A percentile compares a stretch with the other conserved stretches of the same genome.
Conservation (phyloP, 768 basidiomycete species). For the Termitomyces sp. region DNA sequence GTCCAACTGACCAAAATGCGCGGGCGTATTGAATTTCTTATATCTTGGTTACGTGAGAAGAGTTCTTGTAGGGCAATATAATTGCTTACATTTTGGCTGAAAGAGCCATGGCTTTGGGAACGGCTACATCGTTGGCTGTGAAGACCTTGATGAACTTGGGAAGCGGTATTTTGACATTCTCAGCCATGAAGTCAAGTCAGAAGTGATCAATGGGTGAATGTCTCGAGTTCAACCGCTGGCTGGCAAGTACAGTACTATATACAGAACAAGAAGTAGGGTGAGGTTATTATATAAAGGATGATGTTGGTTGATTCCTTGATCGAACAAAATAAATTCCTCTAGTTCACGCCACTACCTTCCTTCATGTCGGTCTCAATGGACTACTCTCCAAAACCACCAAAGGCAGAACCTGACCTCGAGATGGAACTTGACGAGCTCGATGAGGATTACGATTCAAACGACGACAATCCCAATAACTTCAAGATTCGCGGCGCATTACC, state of each 20-base stretch:
- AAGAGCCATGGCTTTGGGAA: conserved; percentile 65
- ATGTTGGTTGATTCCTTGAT: neutral
- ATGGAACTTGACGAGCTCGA: conserved; percentile 48
- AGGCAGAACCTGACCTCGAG: conserved; percentile 20
- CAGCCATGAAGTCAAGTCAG: conserved; percentile 14
- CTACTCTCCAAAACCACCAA: conserved; percentile 6
- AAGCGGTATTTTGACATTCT: conserved; percentile 50
- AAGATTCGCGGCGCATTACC: conserved; percentile 38
- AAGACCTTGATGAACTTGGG: conserved; percentile 67
- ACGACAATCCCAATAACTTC: conserved; percentile 39
- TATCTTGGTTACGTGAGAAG: conserved; percentile 42
- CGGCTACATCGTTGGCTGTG: conserved; percentile 50
- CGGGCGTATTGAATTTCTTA: conserved; percentile 63
- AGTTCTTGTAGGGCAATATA: neutral
- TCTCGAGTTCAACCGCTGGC: no score
- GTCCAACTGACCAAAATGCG: conserved; percentile 52
- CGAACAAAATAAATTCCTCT: neutral
- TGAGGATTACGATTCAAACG: conserved; percentile 38
- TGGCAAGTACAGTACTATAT: no score
- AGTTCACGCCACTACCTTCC: neutral
- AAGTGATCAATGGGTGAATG: neutral
- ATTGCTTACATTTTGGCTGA: conserved; percentile 62
- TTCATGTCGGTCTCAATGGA: conserved; percentile 5
- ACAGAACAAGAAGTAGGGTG: no score
- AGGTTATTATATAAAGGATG: no score